A percentile compares a stretch with the other conserved stretches of the same genome.
These are phyloP conservation scores for Arthrobotrys sphaeroides DNA, from an alignment of 2,329 filamentous ascomycete genomes.

Conservation along the genomic window DNA sequence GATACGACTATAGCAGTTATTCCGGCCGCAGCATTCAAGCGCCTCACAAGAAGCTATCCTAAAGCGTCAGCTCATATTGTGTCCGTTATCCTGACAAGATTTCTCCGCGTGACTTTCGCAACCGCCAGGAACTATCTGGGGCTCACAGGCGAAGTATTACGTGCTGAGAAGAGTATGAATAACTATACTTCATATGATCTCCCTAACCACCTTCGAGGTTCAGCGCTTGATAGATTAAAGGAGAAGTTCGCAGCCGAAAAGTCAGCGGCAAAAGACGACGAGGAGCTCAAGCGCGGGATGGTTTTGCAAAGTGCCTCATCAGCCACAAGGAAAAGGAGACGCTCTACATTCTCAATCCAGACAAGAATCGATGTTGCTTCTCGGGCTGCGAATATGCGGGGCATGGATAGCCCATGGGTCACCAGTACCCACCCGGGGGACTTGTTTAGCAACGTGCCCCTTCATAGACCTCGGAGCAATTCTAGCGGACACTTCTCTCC, in stretches of 20 bases:
- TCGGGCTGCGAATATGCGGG: constrained; percentile 7
- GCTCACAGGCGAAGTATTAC: constrained; percentile 86
- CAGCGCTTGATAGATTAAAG: constrained; percentile 83
- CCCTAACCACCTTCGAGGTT: constrained; percentile 86
- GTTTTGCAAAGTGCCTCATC: constrained; percentile 84
- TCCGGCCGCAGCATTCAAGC: constrained; percentile 91
- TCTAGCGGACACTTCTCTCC: constrained; percentile 43
- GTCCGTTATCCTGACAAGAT: constrained; percentile 92
- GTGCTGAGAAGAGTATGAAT: constrained; percentile 92
- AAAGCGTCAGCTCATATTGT: constrained; percentile 97
- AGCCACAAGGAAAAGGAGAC: constrained; percentile 66
- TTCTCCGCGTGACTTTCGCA: constrained; percentile 92
- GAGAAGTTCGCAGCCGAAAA: constrained; percentile 89
- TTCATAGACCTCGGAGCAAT: constrained; percentile 37
- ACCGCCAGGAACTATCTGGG: constrained; percentile 96
- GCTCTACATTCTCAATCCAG: constrained; percentile 72
- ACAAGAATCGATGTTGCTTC: constrained; percentile 69
- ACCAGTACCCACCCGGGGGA: constrained; percentile 42
- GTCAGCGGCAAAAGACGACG: constrained; percentile 81
- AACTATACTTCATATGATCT: constrained; percentile 90
- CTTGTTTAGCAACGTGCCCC: constrained; percentile 45
- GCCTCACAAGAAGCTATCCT: constrained; percentile 91
- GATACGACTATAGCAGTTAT: constrained; percentile 99
- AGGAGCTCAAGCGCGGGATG: constrained; percentile 83
- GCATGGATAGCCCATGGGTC: constrained; percentile 42